Evolutionary conservation across 2,329 filamentous ascomycete species (phyloP).

Genomic region (Colletotrichum viniferum): DNA sequence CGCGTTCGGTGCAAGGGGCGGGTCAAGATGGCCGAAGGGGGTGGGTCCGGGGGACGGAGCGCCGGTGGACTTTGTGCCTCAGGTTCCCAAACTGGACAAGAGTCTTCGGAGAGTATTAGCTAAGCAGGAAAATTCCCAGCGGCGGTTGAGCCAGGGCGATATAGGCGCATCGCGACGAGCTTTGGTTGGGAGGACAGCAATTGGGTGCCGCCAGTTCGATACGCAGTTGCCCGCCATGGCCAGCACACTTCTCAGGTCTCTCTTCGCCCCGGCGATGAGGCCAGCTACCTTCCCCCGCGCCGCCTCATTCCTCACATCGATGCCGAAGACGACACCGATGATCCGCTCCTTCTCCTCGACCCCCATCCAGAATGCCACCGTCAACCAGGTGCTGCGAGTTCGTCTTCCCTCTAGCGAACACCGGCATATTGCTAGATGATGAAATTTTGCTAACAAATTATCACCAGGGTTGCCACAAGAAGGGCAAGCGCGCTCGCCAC

Average conservation of each 20-base stretch:
- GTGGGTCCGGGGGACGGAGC: slow-evolving; percentile 17
- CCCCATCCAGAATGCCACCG: slow-evolving; percentile 62
- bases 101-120: background rate
- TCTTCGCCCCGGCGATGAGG: slow-evolving; percentile 33
- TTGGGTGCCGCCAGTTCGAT: background rate
- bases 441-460: background rate
- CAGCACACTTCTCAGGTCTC: slow-evolving; percentile 37
- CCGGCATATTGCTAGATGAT: background rate
- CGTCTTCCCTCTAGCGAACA: slow-evolving; percentile 20
- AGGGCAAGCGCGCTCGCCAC: slow-evolving; percentile 79
- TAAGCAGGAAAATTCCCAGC: slow-evolving; percentile 11
- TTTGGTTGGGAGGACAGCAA: background rate
- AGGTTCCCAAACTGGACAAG: background rate
- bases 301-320: slow-evolving; percentile 18
- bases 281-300: slow-evolving; percentile 21
- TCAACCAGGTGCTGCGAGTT: slow-evolving; percentile 73
- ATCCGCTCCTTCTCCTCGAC: slow-evolving; percentile 63
- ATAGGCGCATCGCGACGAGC: background rate
- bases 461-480: slow-evolving; percentile 71
- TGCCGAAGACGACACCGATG: slow-evolving; percentile 19
- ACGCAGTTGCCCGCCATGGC: slow-evolving; percentile 28
- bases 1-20: background rate
- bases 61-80: background rate
- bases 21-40: background rate
- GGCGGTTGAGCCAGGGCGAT: background rate